Conservation (phyloP, 805 yeast species). For the Hanseniaspora occidentalis region DNA sequence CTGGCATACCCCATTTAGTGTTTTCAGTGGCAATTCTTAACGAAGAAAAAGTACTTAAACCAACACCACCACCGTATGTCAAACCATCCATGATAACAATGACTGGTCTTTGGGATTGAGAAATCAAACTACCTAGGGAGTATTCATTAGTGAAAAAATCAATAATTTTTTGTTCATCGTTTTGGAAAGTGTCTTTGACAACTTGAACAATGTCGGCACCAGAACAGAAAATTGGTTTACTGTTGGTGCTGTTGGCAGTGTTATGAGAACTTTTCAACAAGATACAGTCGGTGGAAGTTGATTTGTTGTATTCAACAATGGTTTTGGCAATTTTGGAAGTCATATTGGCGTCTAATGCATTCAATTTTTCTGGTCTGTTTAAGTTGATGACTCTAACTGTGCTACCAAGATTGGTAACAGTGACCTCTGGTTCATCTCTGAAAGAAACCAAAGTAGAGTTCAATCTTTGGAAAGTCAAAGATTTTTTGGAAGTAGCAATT, state of each 20-base stretch:
- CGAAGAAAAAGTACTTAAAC: slow-evolving; percentile 79
- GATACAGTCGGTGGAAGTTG: slow-evolving; percentile 49
- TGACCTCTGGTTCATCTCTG: not conserved
- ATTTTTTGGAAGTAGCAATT: not conserved
- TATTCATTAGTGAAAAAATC: slow-evolving; percentile 73
- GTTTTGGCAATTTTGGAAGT: slow-evolving; percentile 59
- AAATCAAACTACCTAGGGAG: slow-evolving; percentile 52
- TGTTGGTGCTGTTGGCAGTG: slow-evolving; percentile 14
- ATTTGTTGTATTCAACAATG: slow-evolving; percentile 62
- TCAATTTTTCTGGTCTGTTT: slow-evolving; percentile 73
- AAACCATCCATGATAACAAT: slow-evolving; percentile 84
- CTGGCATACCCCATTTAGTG: slow-evolving; percentile 95
- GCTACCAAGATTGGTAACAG: slow-evolving; percentile 30
- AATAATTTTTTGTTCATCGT: slow-evolving; percentile 35
- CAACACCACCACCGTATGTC: slow-evolving; percentile 98
- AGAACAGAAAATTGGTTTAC: slow-evolving; percentile 70
- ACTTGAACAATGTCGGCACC: slow-evolving; percentile 91
- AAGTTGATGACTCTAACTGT: slow-evolving; percentile 62
- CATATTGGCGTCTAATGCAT: slow-evolving; percentile 74
- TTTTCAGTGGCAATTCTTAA: slow-evolving; percentile 88
- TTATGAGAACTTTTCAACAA: slow-evolving; percentile 50
- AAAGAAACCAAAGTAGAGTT: not conserved
- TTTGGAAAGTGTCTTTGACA: slow-evolving; percentile 44
- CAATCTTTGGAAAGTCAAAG: not conserved
- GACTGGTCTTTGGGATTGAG: slow-evolving; percentile 50